Conservation (phyloP, 495 filamentous ascomycete genomes). For the Lichenothelia convexa region DNA sequence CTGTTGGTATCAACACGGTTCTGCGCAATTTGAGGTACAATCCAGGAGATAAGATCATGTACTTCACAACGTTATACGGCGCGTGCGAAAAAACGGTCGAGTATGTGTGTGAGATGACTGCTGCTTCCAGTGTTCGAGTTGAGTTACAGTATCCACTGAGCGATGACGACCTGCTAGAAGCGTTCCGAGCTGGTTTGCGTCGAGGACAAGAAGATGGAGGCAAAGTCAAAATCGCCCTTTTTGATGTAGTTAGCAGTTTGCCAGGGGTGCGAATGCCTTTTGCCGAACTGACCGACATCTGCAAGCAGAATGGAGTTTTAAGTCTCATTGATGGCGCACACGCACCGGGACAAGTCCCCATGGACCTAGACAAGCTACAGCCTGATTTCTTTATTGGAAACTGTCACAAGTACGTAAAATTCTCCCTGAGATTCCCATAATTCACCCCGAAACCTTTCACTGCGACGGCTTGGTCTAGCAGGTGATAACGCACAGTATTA, state of each 20-base stretch:
- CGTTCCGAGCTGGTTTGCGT: conserved; percentile 31
- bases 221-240: conserved; percentile 41
- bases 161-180: conserved; percentile 36
- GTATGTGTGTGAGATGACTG: conserved; percentile 45
- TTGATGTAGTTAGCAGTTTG: conserved; percentile 57
- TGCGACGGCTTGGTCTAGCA: too few species aligned
- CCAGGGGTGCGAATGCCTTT: conserved; percentile 70
- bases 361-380: conserved; percentile 44
- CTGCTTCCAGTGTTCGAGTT: conserved; percentile 24
- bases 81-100: conserved; percentile 51
- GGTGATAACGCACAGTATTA: too few species aligned
- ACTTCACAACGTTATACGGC: conserved; percentile 61
- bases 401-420: conserved; percentile 80
- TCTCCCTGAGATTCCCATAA: too few species aligned
- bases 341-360: conserved; percentile 53
- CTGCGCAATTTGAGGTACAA: conserved; percentile 47
- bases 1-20: conserved; percentile 61
- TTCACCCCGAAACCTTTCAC: too few species aligned
- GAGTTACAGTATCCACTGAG: conserved; percentile 36
- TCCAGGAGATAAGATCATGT: conserved; percentile 18
- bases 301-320: conserved; percentile 42
- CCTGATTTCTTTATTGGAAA: conserved; percentile 77
- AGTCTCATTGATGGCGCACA: conserved; percentile 64
- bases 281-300: conserved; percentile 41
- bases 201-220: conserved; percentile 8